Evolutionary conservation across 179 eudicot genomes (phyloP).

Genomic region (Beta lomatogona): DNA sequence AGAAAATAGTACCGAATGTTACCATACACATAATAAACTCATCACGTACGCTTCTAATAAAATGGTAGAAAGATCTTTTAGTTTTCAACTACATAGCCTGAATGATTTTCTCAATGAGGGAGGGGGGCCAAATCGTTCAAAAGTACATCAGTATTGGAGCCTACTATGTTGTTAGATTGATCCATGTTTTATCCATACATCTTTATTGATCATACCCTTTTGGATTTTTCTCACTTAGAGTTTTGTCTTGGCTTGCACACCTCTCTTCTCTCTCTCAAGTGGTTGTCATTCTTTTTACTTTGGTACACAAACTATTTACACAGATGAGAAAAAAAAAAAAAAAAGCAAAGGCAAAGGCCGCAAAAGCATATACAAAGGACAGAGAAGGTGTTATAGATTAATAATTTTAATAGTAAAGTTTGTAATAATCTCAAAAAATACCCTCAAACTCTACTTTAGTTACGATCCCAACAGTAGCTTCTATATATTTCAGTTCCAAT

Average conservation of each 20-base stretch:
- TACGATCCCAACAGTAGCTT: slow-evolving; percentile 41
- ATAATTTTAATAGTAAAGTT: slow-evolving; percentile 13
- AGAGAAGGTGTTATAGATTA: background rate
- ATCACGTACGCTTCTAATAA: too few species aligned
- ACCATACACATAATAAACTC: too few species aligned
- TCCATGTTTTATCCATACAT: slow-evolving; percentile 24
- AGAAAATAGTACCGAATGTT: too few species aligned
- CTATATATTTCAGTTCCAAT: slow-evolving; percentile 37
- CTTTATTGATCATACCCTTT: slow-evolving; percentile 24
- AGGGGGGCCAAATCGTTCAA: background rate
- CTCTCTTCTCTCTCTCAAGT: slow-evolving; percentile 8
- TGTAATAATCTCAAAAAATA: slow-evolving; percentile 18
- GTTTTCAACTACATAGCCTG: too few species aligned
- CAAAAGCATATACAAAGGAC: slow-evolving; percentile 27
- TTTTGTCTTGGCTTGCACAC: slow-evolving; percentile 31
- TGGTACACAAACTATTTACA: slow-evolving; percentile 17
- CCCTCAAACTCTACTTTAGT: slow-evolving; percentile 28
- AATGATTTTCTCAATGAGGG: background rate
- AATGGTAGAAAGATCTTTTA: too few species aligned
- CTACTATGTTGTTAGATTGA: slow-evolving; percentile 10
- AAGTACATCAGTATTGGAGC: slow-evolving; percentile 9
- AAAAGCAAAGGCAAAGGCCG: slow-evolving; percentile 15
- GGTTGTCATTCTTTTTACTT: slow-evolving; percentile 22
- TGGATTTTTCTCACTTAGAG: slow-evolving; percentile 18
- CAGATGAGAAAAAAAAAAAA: background rate